phyloP scores from a whole-genome alignment of 2,329 filamentous ascomycete species.

The Clarireedia sp. region DNA sequence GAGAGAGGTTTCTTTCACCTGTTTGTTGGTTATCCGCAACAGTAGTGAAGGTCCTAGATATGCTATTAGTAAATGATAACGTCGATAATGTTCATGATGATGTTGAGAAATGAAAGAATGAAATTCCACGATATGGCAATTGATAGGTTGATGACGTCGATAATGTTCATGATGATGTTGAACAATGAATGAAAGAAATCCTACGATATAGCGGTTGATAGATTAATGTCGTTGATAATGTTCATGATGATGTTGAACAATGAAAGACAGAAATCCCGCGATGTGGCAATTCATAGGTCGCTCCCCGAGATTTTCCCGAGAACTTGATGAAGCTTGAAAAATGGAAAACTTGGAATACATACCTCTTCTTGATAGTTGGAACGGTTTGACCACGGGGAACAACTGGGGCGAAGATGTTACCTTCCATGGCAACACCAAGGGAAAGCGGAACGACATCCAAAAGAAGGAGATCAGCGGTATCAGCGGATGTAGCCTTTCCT shows the following conservation, averaged over 20 bases:
- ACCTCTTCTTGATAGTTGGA: slow-evolving; percentile 67
- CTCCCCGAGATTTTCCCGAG: too few relatives aligned
- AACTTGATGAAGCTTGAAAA: not conserved
- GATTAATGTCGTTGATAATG: not conserved
- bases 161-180: too few relatives aligned
- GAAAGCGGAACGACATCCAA: slow-evolving; percentile 95
- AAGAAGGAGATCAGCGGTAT: slow-evolving; percentile 88
- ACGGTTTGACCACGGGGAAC: slow-evolving; percentile 73
- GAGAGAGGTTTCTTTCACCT: slow-evolving; percentile 64
- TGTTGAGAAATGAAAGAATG: too few relatives aligned
- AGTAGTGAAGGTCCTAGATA: not conserved
- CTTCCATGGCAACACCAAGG: slow-evolving; percentile 98
- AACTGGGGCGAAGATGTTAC: slow-evolving; percentile 95
- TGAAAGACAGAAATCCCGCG: too few relatives aligned
- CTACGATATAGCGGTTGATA: too few relatives aligned
- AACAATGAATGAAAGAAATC: too few relatives aligned
- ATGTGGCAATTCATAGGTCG: not conserved
- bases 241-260: too few relatives aligned
- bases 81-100: too few relatives aligned
- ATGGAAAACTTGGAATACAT: not conserved
- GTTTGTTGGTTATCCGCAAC: slow-evolving; percentile 5
- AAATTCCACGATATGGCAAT: too few relatives aligned
- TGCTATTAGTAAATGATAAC: not conserved
- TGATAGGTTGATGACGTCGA: not conserved
- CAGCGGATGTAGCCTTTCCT: slow-evolving; percentile 91